phyloP scores from a whole-genome alignment of 305 asterid species.

The Plantago lanceolata region DNA sequence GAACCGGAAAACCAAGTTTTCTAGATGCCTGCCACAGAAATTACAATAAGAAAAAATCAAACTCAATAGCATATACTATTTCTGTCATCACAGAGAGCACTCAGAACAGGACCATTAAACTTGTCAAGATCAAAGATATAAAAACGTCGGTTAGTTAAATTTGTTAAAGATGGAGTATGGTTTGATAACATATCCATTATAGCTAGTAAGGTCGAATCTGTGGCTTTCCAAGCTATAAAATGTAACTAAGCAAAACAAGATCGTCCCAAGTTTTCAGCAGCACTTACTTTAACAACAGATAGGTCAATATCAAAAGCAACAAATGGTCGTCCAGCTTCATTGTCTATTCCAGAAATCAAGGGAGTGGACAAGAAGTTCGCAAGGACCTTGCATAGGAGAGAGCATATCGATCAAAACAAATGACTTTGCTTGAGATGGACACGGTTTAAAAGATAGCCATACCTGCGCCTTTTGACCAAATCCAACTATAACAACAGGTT shows the following conservation, averaged over 20 bases:
- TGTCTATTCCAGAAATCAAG: conserved; percentile 68
- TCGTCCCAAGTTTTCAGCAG: conserved; percentile 19
- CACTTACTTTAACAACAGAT: conserved; percentile 80
- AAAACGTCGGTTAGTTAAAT: not conserved
- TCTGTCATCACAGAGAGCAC: conserved; percentile 10
- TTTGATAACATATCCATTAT: not conserved
- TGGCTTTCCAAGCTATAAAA: not conserved
- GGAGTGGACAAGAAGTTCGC: conserved; percentile 92
- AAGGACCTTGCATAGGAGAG: conserved; percentile 59
- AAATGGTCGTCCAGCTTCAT: conserved; percentile 69
- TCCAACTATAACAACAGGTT: conserved; percentile 94
- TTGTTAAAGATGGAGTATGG: not conserved
- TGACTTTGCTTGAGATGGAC: conserved; percentile 20
- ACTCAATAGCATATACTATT: conserved; percentile 16
- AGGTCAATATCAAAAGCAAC: conserved; percentile 94
- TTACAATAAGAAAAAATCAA: conserved; percentile 16
- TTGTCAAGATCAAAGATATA: not conserved
- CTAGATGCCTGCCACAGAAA: conserved; percentile 58
- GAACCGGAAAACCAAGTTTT: conserved; percentile 86
- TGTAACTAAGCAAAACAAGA: conserved; percentile 2
- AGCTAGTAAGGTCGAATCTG: not conserved
- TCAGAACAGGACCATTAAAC: conserved; percentile 8
- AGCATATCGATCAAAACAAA: conserved; percentile 27
- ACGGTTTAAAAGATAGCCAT: conserved; percentile 15
- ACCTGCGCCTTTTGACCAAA: conserved; percentile 98